phyloP scores from a whole-genome alignment of 345 rosid genomes.

The Pugionium dolabratum region DNA sequence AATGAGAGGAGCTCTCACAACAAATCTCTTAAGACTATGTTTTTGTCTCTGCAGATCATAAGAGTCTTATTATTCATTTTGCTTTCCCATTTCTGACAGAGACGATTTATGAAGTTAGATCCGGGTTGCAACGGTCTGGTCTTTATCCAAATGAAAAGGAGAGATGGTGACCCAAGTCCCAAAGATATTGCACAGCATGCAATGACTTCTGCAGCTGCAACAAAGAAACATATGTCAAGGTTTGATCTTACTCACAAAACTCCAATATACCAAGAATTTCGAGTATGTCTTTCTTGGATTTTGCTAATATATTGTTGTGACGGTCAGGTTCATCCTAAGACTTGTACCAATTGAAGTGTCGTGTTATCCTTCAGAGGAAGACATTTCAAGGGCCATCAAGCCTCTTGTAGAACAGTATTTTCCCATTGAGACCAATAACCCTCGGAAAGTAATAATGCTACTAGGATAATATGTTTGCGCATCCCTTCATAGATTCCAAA shows the following conservation, averaged over 20 bases:
- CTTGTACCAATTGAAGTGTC: conserved; percentile 83
- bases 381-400: conserved; percentile 75
- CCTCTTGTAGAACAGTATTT: conserved; percentile 73
- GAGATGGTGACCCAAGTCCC: conserved; percentile 80
- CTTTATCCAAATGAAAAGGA: conserved; percentile 89
- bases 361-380: conserved; percentile 96
- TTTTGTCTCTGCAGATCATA: conserved; percentile 5
- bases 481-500: neutral
- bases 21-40: neutral
- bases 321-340: conserved; percentile 77
- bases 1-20: conserved; percentile 10
- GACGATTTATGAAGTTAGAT: conserved; percentile 81
- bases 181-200: conserved; percentile 81
- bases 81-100: conserved; percentile 41
- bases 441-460: conserved; percentile 56
- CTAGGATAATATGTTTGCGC: neutral
- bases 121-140: conserved; percentile 90
- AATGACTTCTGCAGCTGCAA: conserved; percentile 80
- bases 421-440: conserved; percentile 64
- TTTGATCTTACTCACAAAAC: conserved; percentile 34
- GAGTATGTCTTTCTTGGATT: neutral
- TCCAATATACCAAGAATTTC: conserved; percentile 13
- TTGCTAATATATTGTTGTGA: conserved; percentile 15
- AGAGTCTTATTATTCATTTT: neutral
- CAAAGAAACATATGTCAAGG: conserved; percentile 95